Evolutionary conservation across 345 rosid genomes (phyloP).

Genomic region (Bruguiera sexangula): DNA sequence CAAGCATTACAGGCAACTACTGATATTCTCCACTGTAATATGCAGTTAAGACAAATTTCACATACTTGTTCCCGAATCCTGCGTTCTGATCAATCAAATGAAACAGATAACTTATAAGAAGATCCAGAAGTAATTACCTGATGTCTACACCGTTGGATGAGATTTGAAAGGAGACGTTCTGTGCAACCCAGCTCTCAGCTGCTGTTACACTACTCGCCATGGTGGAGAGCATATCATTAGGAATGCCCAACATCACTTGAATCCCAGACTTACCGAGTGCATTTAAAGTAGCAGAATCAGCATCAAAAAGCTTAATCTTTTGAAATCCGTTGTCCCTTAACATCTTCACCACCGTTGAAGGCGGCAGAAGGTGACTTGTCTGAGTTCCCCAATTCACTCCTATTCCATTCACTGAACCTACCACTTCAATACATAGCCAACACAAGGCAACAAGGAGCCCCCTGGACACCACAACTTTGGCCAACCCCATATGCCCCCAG

Average conservation of each 20-base stretch:
- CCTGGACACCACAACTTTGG: background rate
- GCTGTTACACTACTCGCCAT: constrained; percentile 10
- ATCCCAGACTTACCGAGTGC: constrained; percentile 21
- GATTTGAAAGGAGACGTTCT: constrained; percentile 17
- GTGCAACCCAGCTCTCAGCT: constrained; percentile 20
- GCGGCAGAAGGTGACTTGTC: constrained; percentile 18
- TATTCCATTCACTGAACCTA: constrained; percentile 8
- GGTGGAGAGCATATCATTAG: constrained; percentile 22
- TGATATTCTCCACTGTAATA: no score
- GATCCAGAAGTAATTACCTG: constrained; percentile 12
- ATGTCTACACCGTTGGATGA: constrained; percentile 19
- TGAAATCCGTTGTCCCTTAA: constrained; percentile 20
- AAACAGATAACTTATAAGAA: background rate
- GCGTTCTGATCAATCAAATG: no score
- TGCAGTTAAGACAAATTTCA: no score
- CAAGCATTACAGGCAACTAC: no score
- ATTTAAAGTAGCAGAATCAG: constrained; percentile 10
- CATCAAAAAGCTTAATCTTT: constrained; percentile 28
- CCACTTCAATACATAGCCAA: constrained; percentile 2
- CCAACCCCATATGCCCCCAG: background rate
- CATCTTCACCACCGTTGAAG: constrained; percentile 17
- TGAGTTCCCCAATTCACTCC: constrained; percentile 31
- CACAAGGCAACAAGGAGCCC: constrained; percentile 4
- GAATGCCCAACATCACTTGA: constrained; percentile 28
- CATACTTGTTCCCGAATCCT: no score